These are phyloP conservation scores for Sporobolomyces phaffii DNA, from an alignment of 768 basidiomycete species.

Conservation along the genomic window DNA sequence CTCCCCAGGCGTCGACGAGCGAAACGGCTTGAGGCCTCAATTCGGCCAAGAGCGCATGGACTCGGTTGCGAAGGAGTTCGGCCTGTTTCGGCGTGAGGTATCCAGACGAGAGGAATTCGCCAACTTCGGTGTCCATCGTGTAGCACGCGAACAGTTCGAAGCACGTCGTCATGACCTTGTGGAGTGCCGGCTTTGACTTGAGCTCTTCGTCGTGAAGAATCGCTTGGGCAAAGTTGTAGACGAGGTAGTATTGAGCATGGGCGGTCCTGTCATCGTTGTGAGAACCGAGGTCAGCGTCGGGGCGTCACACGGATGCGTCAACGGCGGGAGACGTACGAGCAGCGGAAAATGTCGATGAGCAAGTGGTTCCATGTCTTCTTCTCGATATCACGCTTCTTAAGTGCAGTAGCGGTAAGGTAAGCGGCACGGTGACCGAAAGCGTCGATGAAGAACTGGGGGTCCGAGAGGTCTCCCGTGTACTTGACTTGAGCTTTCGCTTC, in stretches of 20 bases:
- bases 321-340: conserved; percentile 25
- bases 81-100: conserved; percentile 33
- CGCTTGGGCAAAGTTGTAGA: conserved; percentile 43
- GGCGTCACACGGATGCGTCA: neutral
- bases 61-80: conserved; percentile 18
- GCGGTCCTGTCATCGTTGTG: conserved; percentile 27
- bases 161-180: conserved; percentile 33
- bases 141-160: conserved; percentile 39
- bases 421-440: conserved; percentile 43
- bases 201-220: conserved; percentile 38
- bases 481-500: conserved; percentile 33
- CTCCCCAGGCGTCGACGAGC: conserved; percentile 40
- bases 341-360: conserved; percentile 36
- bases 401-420: conserved; percentile 36
- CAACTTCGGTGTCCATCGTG: conserved; percentile 35
- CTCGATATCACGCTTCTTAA: conserved; percentile 40
- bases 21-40: conserved; percentile 41
- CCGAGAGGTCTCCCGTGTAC: conserved; percentile 38
- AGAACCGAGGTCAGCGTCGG: neutral
- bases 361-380: conserved; percentile 38
- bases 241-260: conserved; percentile 43
- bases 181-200: conserved; percentile 35
- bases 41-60: conserved; percentile 35
- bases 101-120: conserved; percentile 38
- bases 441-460: conserved; percentile 38